A percentile compares a stretch with the other conserved stretches of the same genome.
Evolutionary conservation across 129 eudicot species (phyloP).

Genomic region (Helianthus annuus): DNA sequence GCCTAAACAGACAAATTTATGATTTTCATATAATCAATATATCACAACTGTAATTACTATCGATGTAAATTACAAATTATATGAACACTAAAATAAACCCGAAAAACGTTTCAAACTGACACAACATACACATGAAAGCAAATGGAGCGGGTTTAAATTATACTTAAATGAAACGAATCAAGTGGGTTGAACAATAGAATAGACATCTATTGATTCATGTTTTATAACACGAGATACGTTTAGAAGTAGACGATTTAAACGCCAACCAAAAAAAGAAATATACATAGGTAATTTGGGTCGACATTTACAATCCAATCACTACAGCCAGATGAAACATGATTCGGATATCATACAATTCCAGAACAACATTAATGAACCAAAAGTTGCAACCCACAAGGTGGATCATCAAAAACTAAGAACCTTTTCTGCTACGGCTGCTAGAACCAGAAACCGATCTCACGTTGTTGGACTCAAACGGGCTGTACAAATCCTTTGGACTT

Average conservation of each 20-base stretch:
- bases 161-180: not conserved
- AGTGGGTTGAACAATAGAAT: not conserved
- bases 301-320: conserved; percentile 40
- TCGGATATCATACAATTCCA: conserved; percentile 39
- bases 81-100: too few species aligned
- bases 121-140: not conserved
- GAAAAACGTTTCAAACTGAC: too few species aligned
- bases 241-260: not conserved
- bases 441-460: conserved; percentile 51
- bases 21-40: too few species aligned
- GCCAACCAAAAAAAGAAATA: conserved; percentile 24
- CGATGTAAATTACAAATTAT: too few species aligned
- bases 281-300: conserved; percentile 26
- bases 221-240: not conserved
- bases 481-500: conserved; percentile 65
- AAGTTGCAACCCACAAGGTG: conserved; percentile 4
- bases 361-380: conserved; percentile 25
- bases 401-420: conserved; percentile 35
- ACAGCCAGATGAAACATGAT: conserved; percentile 31
- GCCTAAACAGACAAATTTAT: too few species aligned
- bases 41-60: too few species aligned
- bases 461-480: conserved; percentile 44
- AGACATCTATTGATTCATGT: not conserved
- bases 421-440: conserved; percentile 66
- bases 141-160: not conserved